Conservation (phyloP, 768 basidiomycete species). For the Roridomyces roridus region DNA sequence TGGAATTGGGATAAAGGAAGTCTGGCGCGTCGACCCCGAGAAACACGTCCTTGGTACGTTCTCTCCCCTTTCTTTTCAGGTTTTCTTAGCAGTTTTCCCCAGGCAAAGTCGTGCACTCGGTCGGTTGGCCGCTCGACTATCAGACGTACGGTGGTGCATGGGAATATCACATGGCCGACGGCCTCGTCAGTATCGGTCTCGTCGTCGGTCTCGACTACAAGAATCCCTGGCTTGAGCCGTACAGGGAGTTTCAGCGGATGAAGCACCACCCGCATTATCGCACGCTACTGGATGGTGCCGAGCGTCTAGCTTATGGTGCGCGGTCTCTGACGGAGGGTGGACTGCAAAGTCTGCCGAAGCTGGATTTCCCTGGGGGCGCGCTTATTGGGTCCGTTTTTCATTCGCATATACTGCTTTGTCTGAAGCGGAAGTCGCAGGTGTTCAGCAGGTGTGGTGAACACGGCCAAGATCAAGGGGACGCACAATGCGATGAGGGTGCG, state of each 20-base stretch:
- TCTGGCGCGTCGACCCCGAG: conserved; percentile 83
- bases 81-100: no score
- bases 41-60: no score
- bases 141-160: conserved; percentile 92
- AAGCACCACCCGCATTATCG: conserved; percentile 96
- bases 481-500: conserved; percentile 90
- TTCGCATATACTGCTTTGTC: neutral
- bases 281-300: conserved; percentile 66
- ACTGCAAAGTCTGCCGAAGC: conserved; percentile 84
- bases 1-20: conserved; percentile 95
- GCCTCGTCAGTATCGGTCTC: conserved; percentile 87
- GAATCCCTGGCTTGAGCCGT: conserved; percentile 93
- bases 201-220: conserved; percentile 95
- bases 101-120: conserved; percentile 87
- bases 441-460: conserved; percentile 94
- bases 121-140: conserved; percentile 91
- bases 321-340: conserved; percentile 94
- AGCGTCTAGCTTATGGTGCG: conserved; percentile 89
- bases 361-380: conserved; percentile 92
- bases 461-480: conserved; percentile 97
- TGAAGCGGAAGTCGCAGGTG: conserved; percentile 45
- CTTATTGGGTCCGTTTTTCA: conserved; percentile 63
- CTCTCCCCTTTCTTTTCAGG: no score
- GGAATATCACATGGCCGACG: conserved; percentile 95
- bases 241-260: conserved; percentile 88